Base-by-base conservation (phyloP, 495 filamentous ascomycete genomes). In the Tuber umbilicatum region DNA sequence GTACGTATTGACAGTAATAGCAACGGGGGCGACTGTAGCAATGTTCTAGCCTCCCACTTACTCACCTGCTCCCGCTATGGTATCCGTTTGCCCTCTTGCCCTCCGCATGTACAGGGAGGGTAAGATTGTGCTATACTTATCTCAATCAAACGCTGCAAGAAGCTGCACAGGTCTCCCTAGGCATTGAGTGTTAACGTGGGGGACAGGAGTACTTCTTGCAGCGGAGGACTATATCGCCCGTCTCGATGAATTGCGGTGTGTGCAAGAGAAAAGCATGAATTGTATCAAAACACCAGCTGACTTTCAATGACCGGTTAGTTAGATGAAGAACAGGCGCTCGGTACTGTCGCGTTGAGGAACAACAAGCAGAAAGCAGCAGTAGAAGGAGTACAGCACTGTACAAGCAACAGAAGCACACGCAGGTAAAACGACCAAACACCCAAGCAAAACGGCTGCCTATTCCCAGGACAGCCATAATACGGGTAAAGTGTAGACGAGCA, bases 391-490 rank as follows among this genome's bases (percentile, higher is more conserved):
- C n/a, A n/a, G n/a, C n/a, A n/a, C n/a, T n/a, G n/a, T n/a, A n/a
- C 19, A 69, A 78, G 73, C 74, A 76, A 45, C 77, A 79, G 60
- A 72, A 73, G 67, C 71, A 78, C 73, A 68, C 72, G 72, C 77
- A 79, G 74, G 69, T 79, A 79, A 79, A 79, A 78, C 75, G 72
- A 69, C 77, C 79, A 80, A 80, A 80, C 78, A 77, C 75, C 55
- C 75, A 43, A 74, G 75, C 74, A 55, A 75, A 79, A 79, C 74
- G 74, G 76, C 60, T 78, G 72, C 74, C 77, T 74, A 79, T 79
- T 74, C 75, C 77, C 77, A 75, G 73, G 72, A 39, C 72, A 76
- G 75, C 75, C 72, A 78, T 77, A 70, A 69, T 78, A 74, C 75
- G 75, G 77, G 77, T 79, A 79, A 78, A 79, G 75, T 79, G 77